Conservation (phyloP, 305 asterid genomes). For the Fraxinus platypoda region DNA sequence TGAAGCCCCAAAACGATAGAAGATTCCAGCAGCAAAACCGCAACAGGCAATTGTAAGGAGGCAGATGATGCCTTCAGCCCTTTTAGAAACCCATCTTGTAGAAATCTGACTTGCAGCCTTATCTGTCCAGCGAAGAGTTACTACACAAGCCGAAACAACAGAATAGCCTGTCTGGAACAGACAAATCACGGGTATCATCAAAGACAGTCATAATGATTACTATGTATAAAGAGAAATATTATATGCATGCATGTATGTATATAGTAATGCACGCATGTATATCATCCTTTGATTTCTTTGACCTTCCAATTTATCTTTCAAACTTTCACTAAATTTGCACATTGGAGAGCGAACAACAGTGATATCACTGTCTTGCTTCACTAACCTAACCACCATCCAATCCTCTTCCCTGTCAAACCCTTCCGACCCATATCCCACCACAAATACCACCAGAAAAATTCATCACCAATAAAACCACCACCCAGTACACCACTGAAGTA, state of each 20-base stretch:
- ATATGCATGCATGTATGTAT: background rate
- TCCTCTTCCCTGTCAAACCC: background rate
- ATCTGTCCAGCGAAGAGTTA: constrained; percentile 77
- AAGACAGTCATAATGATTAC: background rate
- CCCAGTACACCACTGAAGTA: background rate
- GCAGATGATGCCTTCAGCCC: constrained; percentile 65
- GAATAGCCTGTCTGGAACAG: constrained; percentile 86
- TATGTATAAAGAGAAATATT: background rate
- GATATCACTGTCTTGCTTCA: background rate
- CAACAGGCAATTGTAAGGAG: constrained; percentile 64
- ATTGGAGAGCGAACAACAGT: background rate
- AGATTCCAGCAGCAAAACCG: constrained; percentile 74
- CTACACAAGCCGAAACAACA: constrained; percentile 91
- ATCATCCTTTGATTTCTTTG: background rate
- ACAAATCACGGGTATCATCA: constrained; percentile 23
- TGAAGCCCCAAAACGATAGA: constrained; percentile 69
- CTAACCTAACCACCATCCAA: background rate
- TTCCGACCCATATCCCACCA: background rate
- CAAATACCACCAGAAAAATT: background rate
- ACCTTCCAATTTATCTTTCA: background rate
- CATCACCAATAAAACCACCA: background rate
- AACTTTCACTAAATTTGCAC: background rate
- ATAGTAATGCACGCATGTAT: background rate
- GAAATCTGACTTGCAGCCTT: constrained; percentile 42
- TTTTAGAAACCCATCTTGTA: constrained; percentile 38